Percentiles rank a stretch among this genome's conserved stretches.
Evolutionary conservation across 129 eudicot genomes (phyloP).

Genomic region (Chrysanthemum seticuspe): DNA sequence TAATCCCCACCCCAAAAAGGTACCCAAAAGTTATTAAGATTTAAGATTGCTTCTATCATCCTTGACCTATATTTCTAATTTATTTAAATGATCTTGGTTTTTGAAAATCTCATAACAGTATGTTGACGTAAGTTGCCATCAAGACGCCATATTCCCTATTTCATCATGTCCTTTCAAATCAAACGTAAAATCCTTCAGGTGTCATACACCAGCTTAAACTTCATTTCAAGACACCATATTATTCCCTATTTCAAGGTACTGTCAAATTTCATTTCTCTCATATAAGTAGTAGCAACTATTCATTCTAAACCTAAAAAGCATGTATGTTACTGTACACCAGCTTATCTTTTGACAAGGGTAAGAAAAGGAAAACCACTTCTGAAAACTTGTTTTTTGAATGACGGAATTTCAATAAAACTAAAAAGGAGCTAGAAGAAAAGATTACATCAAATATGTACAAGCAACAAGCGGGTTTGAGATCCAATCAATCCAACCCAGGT

Average conservation of each 20-base stretch:
- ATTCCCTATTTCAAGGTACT: neutral
- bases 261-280: neutral
- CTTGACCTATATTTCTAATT: neutral
- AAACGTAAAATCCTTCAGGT: too few species aligned
- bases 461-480: too few species aligned
- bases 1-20: neutral
- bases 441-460: too few species aligned
- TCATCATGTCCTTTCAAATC: too few species aligned
- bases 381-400: neutral
- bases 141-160: neutral
- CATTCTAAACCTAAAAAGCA: conserved; percentile 14
- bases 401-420: too few species aligned
- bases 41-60: neutral
- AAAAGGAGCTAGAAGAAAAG: too few species aligned
- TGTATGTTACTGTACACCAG: conserved; percentile 9
- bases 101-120: neutral
- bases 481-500: too few species aligned
- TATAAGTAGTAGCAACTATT: conserved; percentile 1
- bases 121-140: neutral
- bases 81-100: neutral
- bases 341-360: conserved; percentile 2
- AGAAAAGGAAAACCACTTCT: neutral
- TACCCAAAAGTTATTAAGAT: neutral
- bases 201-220: too few species aligned
- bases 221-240: too few species aligned